Percentiles rank a stretch among this genome's conserved stretches.
Conservation (phyloP, 352 stramenopile genomes). For the Globisporangium paddicum region DNA sequence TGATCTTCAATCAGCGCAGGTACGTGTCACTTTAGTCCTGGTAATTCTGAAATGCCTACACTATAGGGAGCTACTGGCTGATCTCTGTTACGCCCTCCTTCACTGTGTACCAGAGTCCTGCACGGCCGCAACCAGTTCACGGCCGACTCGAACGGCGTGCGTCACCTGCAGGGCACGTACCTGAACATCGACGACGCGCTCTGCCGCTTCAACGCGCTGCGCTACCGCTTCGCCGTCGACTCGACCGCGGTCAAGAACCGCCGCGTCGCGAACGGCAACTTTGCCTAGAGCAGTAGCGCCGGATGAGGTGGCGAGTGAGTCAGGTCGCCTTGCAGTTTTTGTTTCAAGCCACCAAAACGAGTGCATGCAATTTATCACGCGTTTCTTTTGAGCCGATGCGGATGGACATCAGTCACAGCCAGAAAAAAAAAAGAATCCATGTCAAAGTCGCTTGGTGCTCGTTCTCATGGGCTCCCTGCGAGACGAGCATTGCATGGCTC, state of each 20-base stretch:
- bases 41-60: neutral
- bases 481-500: neutral
- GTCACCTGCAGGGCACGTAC: conserved; percentile 84
- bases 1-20: conserved; percentile 85
- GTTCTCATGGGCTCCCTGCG: neutral
- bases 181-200: conserved; percentile 86
- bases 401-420: conserved; percentile 1
- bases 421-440: conserved; percentile 5
- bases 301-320: neutral
- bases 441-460: neutral
- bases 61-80: neutral
- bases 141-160: conserved; percentile 57
- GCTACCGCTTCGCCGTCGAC: conserved; percentile 40
- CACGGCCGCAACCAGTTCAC: conserved; percentile 79
- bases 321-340: neutral
- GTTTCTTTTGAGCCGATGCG: conserved; percentile 4
- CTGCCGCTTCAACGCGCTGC: conserved; percentile 79
- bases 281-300: conserved; percentile 26
- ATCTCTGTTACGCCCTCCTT: neutral
- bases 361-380: neutral
- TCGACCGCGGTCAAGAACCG: conserved; percentile 50
- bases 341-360: neutral
- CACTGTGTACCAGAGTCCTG: conserved; percentile 32
- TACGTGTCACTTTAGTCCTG: conserved; percentile 5
- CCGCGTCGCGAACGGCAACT: conserved; percentile 70